phyloP scores from a whole-genome alignment of 2,329 filamentous ascomycete species.

The Fusarium armeniacum region DNA sequence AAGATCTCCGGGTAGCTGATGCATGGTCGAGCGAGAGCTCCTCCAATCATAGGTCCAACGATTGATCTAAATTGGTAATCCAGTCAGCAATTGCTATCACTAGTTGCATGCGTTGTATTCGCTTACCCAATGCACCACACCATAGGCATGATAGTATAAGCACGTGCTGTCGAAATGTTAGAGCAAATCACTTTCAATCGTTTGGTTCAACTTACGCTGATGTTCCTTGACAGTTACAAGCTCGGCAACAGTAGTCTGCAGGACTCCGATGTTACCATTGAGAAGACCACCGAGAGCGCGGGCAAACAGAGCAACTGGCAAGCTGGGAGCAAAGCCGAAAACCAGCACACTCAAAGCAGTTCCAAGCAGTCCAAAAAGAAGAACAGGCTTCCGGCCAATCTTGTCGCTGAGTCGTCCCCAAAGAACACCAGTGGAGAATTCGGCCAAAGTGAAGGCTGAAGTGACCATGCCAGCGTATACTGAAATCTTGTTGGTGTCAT shows the following conservation, averaged over 20 bases:
- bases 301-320: constrained; percentile 86
- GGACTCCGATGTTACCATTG: constrained; percentile 96
- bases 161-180: constrained; percentile 73
- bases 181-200: constrained; percentile 4
- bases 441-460: constrained; percentile 94
- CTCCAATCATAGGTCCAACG: constrained; percentile 90
- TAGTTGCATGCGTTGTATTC: background rate
- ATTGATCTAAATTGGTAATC: constrained; percentile 75
- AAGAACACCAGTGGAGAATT: constrained; percentile 91
- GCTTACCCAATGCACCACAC: constrained; percentile 94
- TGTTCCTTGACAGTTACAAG: constrained; percentile 93
- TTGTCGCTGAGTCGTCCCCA: constrained; percentile 95
- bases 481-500: constrained; percentile 83
- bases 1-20: constrained; percentile 84
- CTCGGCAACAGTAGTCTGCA: constrained; percentile 96
- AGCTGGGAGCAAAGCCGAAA: constrained; percentile 89
- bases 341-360: constrained; percentile 93
- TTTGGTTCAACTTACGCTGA: constrained; percentile 73
- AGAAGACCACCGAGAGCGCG: constrained; percentile 90
- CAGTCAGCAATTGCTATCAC: constrained; percentile 44
- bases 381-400: constrained; percentile 91
- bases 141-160: constrained; percentile 97
- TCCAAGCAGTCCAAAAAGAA: constrained; percentile 89
- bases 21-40: constrained; percentile 88
- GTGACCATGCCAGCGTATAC: constrained; percentile 97